Evolutionary conservation across 1,139 yeast species (phyloP).

Genomic region (Blastobotrys persicus): DNA sequence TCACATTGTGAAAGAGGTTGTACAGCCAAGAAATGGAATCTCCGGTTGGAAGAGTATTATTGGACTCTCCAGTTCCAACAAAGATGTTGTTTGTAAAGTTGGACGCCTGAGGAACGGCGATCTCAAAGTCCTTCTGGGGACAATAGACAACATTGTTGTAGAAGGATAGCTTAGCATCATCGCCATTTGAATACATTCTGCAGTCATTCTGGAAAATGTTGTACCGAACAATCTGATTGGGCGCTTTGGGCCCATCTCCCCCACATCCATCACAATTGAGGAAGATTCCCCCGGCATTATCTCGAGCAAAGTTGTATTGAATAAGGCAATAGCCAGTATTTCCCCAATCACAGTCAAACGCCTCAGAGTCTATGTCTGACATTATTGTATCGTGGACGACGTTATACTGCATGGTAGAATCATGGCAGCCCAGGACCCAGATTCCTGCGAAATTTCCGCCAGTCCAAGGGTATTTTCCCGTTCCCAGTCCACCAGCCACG

Average conservation of each 20-base stretch:
- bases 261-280: slow-evolving; percentile 12
- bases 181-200: slow-evolving; percentile 10
- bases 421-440: slow-evolving; percentile 9
- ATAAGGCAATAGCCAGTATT: slow-evolving; percentile 11
- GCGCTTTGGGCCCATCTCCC: slow-evolving; percentile 2
- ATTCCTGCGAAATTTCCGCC: slow-evolving; percentile 13
- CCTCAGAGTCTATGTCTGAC: slow-evolving; percentile 8
- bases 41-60: slow-evolving; percentile 3
- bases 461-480: slow-evolving; percentile 11
- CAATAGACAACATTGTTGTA: slow-evolving; percentile 11
- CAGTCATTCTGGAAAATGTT: slow-evolving; percentile 12
- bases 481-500: slow-evolving; percentile 6
- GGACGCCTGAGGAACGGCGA: slow-evolving; percentile 7
- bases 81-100: slow-evolving; percentile 10
- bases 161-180: slow-evolving; percentile 10
- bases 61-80: slow-evolving; percentile 7
- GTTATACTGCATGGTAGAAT: slow-evolving; percentile 9
- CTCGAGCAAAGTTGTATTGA: slow-evolving; percentile 10
- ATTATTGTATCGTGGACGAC: slow-evolving; percentile 7
- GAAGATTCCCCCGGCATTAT: slow-evolving; percentile 11
- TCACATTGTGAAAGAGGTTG: slow-evolving; percentile 8
- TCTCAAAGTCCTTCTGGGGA: slow-evolving; percentile 11
- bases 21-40: slow-evolving; percentile 1
- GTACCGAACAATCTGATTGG: slow-evolving; percentile 10
- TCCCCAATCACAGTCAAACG: slow-evolving; percentile 13